Evolutionary conservation across 768 basidiomycete genomes (phyloP), one percentile per base, ranked within the genome.

Genomic region (Naematelia encephala): DNA sequence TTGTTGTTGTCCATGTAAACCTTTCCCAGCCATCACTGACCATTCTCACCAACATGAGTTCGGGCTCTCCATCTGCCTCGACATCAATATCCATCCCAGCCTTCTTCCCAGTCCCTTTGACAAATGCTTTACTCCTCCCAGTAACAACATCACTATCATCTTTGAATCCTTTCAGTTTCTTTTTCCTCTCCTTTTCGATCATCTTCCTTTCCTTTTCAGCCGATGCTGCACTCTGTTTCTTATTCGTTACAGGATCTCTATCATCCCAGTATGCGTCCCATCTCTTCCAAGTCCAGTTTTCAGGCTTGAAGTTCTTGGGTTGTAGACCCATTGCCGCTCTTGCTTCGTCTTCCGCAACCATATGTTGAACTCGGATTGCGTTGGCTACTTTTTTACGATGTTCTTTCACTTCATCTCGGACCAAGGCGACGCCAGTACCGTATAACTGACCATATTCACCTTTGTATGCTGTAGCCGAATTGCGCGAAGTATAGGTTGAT

Each of bases 1-100:
- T 45, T 21, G 43, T 53, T 4, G 25, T 5, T 13, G 62, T 48
- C 65, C 66, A 71, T 2, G n/a, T 30, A 25, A 68, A 28, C 4
- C 21, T 61, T 22, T 72, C 70, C 70, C 70, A 72, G 19, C 54
- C 43, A 16, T 64, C 51, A 58, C 54, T 30, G 10, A 69, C 64
- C 63, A 72, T 64, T 50, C 70, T 57, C 8, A 72, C 67, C 53
- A 72, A 48, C 70, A 72, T 72, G 27, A 63, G 45, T 34, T 49
- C 46, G 21, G n/a, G 42, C 14, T 62, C 64, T 14, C 65, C 67
- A 34, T 58, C 51, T 5, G 52, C 19, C 10, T 48, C 19, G 29
- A 46, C 57, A 12, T 19, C 57, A 3, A n/a, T 46, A 28, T 39
- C 28, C 30, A 19, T 46, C n/a, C n/a, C n/a, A n/a, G n/a, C n/a